Evolutionary conservation across 1,139 yeast genomes (phyloP).

Genomic region (Meyerozyma carpophila): DNA sequence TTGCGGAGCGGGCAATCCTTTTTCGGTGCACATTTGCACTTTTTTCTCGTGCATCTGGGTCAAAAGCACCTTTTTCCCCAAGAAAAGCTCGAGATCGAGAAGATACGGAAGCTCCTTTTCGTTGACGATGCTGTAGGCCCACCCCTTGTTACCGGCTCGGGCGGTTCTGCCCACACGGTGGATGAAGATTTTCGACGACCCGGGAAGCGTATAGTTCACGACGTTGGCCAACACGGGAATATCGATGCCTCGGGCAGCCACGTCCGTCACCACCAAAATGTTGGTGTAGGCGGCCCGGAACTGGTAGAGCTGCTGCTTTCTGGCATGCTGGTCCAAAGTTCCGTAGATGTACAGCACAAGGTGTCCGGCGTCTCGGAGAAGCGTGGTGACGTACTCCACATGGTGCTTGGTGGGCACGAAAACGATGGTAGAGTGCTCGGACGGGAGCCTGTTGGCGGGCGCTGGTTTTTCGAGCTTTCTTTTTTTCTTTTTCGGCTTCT

Average conservation of each 20-base stretch:
- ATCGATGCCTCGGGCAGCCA: slow-evolving; percentile 99
- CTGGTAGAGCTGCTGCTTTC: slow-evolving; percentile 81
- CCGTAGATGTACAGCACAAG: slow-evolving; percentile 90
- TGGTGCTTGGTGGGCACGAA: slow-evolving; percentile 98
- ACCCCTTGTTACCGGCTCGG: slow-evolving; percentile 96
- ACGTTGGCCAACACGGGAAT: slow-evolving; percentile 95
- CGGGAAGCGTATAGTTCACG: slow-evolving; percentile 83
- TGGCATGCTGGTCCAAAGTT: slow-evolving; percentile 89
- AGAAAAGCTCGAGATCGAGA: slow-evolving; percentile 82
- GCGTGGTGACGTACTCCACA: slow-evolving; percentile 77
- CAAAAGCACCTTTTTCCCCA: slow-evolving; percentile 75
- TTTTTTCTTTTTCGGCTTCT: slow-evolving; percentile 32
- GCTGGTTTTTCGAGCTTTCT: slow-evolving; percentile 58
- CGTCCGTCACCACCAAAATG: slow-evolving; percentile 91
- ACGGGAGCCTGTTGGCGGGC: slow-evolving; percentile 77
- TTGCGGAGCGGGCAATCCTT: slow-evolving; percentile 41
- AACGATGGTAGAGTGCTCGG: slow-evolving; percentile 74
- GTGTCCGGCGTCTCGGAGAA: slow-evolving; percentile 75
- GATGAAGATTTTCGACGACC: slow-evolving; percentile 86
- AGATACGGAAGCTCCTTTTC: slow-evolving; percentile 87
- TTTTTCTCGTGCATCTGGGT: slow-evolving; percentile 66
- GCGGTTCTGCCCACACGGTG: slow-evolving; percentile 99
- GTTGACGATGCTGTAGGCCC: slow-evolving; percentile 90
- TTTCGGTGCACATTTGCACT: slow-evolving; percentile 43
- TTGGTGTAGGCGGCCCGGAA: slow-evolving; percentile 82